A percentile compares a stretch with the other conserved stretches of the same genome.
These are phyloP conservation scores for Candida anglica DNA, from an alignment of 805 yeast genomes.

Conservation along the genomic window DNA sequence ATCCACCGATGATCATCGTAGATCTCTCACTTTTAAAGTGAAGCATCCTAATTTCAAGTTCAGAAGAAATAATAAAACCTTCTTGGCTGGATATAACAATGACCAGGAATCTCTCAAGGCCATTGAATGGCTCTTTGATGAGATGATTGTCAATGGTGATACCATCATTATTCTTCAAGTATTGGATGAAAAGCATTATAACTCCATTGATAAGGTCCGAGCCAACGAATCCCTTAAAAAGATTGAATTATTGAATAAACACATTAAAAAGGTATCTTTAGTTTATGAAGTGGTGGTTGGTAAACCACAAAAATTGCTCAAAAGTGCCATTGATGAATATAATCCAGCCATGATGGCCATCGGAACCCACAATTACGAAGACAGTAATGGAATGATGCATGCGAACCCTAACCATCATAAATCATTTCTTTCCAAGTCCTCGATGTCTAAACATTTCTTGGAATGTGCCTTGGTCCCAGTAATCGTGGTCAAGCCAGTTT, in stretches of 20 bases:
- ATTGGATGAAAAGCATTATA: conserved; percentile 29
- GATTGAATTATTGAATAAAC: conserved; percentile 31
- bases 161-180: conserved; percentile 40
- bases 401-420: conserved; percentile 12
- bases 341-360: conserved; percentile 43
- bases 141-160: conserved; percentile 41
- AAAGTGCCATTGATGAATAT: conserved; percentile 38
- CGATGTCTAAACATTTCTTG: conserved; percentile 36
- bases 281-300: conserved; percentile 41
- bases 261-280: conserved; percentile 31
- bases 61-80: conserved; percentile 41
- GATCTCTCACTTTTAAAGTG: conserved; percentile 35
- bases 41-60: conserved; percentile 41
- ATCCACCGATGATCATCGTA: conserved; percentile 24
- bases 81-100: conserved; percentile 34
- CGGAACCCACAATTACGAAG: conserved; percentile 35
- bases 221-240: conserved; percentile 25
- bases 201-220: conserved; percentile 21
- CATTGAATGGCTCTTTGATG: conserved; percentile 42
- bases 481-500: conserved; percentile 38
- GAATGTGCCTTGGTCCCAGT: conserved; percentile 44
- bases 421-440: conserved; percentile 28
- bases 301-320: conserved; percentile 34
- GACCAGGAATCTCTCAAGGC: conserved; percentile 36
- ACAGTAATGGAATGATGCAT: conserved; percentile 7